Evolutionary conservation across 2,329 filamentous ascomycete species (phyloP).

Genomic region (Ceratocystis diversiconidia): DNA sequence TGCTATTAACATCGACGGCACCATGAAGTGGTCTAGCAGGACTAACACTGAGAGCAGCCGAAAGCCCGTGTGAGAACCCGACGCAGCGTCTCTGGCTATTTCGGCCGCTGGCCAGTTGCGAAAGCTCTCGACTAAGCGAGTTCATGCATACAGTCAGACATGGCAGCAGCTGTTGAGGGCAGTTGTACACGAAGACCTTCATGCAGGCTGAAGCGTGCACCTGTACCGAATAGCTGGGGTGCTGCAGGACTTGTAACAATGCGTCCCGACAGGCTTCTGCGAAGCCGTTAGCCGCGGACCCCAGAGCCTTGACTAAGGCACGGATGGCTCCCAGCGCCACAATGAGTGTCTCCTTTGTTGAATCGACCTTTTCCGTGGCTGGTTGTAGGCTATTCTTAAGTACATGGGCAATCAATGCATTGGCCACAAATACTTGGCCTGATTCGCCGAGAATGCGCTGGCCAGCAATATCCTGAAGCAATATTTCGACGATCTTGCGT

Average conservation of each 20-base stretch:
- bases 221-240: conserved; percentile 93
- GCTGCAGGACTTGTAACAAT: conserved; percentile 76
- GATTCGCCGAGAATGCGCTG: conserved; percentile 74
- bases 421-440: conserved; percentile 71
- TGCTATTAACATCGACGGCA: conserved; percentile 87
- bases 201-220: conserved; percentile 77
- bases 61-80: conserved; percentile 82
- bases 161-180: conserved; percentile 78
- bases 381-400: conserved; percentile 91
- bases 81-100: conserved; percentile 64
- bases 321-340: conserved; percentile 65
- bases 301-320: conserved; percentile 63
- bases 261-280: conserved; percentile 77
- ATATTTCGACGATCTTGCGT: conserved; percentile 67
- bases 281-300: conserved; percentile 65
- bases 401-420: conserved; percentile 68
- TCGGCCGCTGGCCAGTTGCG: conserved; percentile 57
- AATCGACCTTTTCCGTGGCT: conserved; percentile 73
- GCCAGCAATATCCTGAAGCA: conserved; percentile 74
- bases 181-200: conserved; percentile 75
- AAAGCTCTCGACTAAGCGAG: conserved; percentile 75
- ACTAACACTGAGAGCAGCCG: conserved; percentile 80
- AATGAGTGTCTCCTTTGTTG: conserved; percentile 72
- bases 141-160: conserved; percentile 95
- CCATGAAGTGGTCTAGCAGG: conserved; percentile 80